Percentiles rank a stretch among this genome's conserved stretches.
Conservation (phyloP, 208 protist genomes). For the Tetramitus jugosus region DNA sequence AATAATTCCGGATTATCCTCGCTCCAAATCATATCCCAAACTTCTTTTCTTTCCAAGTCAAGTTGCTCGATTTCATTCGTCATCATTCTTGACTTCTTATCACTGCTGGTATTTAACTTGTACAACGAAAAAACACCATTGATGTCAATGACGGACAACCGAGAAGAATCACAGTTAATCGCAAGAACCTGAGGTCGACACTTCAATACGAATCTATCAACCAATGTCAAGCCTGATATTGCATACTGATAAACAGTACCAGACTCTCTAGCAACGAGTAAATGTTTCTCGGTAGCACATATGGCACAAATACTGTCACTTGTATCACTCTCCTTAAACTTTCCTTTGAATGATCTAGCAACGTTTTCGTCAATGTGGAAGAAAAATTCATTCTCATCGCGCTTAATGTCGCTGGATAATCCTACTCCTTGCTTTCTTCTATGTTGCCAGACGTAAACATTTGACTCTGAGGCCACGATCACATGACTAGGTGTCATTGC, state of each 20-base stretch:
- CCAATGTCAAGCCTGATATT: not conserved
- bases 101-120: slow-evolving; percentile 49
- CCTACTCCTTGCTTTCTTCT: slow-evolving; percentile 60
- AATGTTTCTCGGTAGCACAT: slow-evolving; percentile 59
- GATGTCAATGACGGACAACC: slow-evolving; percentile 76
- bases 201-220: slow-evolving; percentile 48
- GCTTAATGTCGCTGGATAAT: not conserved
- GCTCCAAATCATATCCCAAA: slow-evolving; percentile 84
- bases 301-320: slow-evolving; percentile 78
- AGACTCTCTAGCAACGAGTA: slow-evolving; percentile 76
- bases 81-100: slow-evolving; percentile 26
- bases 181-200: slow-evolving; percentile 63
- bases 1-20: slow-evolving; percentile 78
- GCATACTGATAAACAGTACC: slow-evolving; percentile 71
- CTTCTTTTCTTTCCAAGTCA: slow-evolving; percentile 81
- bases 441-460: slow-evolving; percentile 89
- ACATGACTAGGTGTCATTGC: slow-evolving; percentile 79
- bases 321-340: slow-evolving; percentile 42
- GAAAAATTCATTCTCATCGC: slow-evolving; percentile 57
- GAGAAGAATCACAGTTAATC: slow-evolving; percentile 77
- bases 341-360: slow-evolving; percentile 45
- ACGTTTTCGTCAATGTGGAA: slow-evolving; percentile 75
- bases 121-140: slow-evolving; percentile 62
- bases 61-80: slow-evolving; percentile 39
- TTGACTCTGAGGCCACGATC: slow-evolving; percentile 72